Base-by-base conservation (phyloP, 2,329 filamentous ascomycete species). In the Camptophora hylomeconis region DNA sequence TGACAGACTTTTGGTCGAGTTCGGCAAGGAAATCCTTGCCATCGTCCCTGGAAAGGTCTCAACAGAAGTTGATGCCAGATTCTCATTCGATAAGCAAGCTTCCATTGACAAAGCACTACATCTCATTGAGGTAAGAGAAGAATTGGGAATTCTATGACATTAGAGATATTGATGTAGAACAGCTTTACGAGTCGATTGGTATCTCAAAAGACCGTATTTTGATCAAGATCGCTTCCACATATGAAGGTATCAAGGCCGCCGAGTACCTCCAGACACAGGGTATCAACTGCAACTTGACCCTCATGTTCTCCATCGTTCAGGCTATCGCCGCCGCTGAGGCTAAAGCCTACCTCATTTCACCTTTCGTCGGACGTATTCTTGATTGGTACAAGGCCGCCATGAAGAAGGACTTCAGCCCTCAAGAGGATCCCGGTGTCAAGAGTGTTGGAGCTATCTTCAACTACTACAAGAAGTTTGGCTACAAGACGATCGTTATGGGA, bases 381-480 rank as follows among this genome's bases (percentile, higher is more conserved):
- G 89, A 98, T 67, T 98, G 87, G 87, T 94, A 78, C 81, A 98
- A 98, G 82, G 82, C 82, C 36, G 67, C 75, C 48, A 81, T 75
- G 60, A 92, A 92, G 77, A 86, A 92, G 73, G 80, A 89, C 46
- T 98, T 86, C 75, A 52, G 68, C 56, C 72, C 83, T 58, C 66
- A 80, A 61, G 81, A 92, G 59, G 89, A 98, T 69, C 89, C 89
- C 33, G 89, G 89, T 69, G 89, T 98, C 61, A 72, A 82, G 67
- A 87, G 80, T 45, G 89, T 98, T 54, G 72, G 87, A 71, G 56
- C 51, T 60, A 98, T 98, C 68, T 98, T 79, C 76, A 89, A 98
- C 75, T 98, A 98, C 81, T 98, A 98, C 80, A 98, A 98, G 82
- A 95, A 95, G 73, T 82, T 67, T 60, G 83, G 80, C 60, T 94